Conservation (phyloP, 305 asterid species). For the Fraxinus floribunda region DNA sequence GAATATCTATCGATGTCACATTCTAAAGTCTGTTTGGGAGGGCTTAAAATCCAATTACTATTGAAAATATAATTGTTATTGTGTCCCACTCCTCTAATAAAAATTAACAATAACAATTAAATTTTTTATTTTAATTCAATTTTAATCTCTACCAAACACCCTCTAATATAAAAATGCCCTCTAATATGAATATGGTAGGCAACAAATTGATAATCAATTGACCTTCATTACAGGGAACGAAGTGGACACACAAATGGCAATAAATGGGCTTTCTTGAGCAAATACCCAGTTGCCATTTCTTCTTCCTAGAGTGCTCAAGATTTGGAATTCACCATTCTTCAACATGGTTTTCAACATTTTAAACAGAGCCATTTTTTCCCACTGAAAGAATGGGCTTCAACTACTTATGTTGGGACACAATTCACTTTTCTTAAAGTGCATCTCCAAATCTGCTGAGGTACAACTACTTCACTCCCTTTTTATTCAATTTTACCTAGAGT, state of each 20-base stretch:
- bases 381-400: background rate
- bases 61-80: no score
- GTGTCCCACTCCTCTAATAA: no score
- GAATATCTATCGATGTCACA: background rate
- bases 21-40: background rate
- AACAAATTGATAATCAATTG: background rate
- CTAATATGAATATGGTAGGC: background rate
- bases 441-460: constrained; percentile 1
- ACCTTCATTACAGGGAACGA: background rate
- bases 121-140: no score
- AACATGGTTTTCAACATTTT: background rate
- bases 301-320: background rate
- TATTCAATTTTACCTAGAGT: background rate
- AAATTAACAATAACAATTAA: no score
- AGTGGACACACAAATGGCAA: background rate
- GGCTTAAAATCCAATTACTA: no score
- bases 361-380: background rate
- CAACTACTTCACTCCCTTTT: background rate
- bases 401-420: background rate
- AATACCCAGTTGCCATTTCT: background rate
- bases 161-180: no score
- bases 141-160: no score
- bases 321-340: background rate
- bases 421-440: background rate
- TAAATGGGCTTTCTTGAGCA: background rate